A percentile compares a stretch with the other conserved stretches of the same genome.
These are phyloP conservation scores for Ceratobasidium sp. DNA, from an alignment of 1,284 basidiomycete species.

Conservation along the genomic window DNA sequence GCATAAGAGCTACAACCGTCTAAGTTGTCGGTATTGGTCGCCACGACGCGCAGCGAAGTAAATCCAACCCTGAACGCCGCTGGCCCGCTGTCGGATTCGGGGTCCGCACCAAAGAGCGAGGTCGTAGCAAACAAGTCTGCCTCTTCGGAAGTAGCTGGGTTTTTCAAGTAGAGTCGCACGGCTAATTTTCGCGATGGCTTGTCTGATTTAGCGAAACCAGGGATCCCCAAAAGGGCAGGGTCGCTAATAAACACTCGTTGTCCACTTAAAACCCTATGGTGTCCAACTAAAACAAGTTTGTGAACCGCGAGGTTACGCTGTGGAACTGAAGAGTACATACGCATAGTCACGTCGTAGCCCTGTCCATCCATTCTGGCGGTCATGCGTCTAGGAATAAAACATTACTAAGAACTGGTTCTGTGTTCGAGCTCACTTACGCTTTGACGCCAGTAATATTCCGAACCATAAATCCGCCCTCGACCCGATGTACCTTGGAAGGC, in stretches of 20 bases:
- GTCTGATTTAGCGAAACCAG: conserved; percentile 45
- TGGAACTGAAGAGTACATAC: conserved; percentile 60
- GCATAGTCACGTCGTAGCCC: conserved; percentile 85
- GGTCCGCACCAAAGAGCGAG: conserved; percentile 75
- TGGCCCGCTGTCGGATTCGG: conserved; percentile 50
- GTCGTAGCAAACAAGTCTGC: conserved; percentile 69
- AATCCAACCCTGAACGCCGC: conserved; percentile 30
- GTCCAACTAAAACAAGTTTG: conserved; percentile 70
- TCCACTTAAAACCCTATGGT: conserved; percentile 79
- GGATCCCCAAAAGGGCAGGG: conserved; percentile 62
- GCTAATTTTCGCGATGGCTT: conserved; percentile 18
- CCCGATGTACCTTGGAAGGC: conserved; percentile 68
- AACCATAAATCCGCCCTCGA: conserved; percentile 77
- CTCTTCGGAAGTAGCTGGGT: conserved; percentile 56
- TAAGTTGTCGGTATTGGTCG: conserved; percentile 9
- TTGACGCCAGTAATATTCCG: conserved; percentile 81
- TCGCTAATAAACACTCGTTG: conserved; percentile 86
- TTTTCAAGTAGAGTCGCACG: conserved; percentile 58
- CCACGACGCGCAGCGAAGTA: conserved; percentile 15
- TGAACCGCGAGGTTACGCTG: background rate
- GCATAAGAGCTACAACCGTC: conserved; percentile 25
- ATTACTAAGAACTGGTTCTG: background rate
- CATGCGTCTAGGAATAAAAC: conserved; percentile 55
- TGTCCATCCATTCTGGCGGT: conserved; percentile 82
- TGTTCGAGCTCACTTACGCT: conserved; percentile 57